Evolutionary conservation across 2,329 filamentous ascomycete species (phyloP), one percentile per base, ranked within the genome.

Genomic region (Aureobasidium sp.): DNA sequence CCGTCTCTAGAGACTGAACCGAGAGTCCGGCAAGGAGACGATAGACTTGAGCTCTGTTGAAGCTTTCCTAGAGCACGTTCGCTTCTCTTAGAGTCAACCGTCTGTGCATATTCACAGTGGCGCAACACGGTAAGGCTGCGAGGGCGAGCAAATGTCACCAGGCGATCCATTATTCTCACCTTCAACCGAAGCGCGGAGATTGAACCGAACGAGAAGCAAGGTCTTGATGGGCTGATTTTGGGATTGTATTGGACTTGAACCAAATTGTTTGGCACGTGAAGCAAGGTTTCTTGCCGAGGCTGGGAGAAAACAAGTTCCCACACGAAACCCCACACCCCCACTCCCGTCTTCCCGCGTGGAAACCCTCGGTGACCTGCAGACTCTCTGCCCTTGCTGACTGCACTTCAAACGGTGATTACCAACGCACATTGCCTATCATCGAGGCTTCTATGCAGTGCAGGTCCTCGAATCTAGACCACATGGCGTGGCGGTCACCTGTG

Each of bases 241-340:
- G 18, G 15, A 40, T 38, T 40, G 38, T 47, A 45, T 40, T 40
- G 18, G 15, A 25, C 25, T 40, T n/a, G 20, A n/a, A 59, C 36
- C 40, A 59, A 29, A 18, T 59, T 23, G n/a, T 43, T n/a, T 59
- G 42, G 13, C 27, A 33, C 40, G 36, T 59, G 55, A 59, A 47
- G 42, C 42, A 58, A 58, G 38, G 40, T 47, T 47, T 47, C 9
- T 27, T 23, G 55, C 55, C 55, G 55, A 59, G 55, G 55, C 36
- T 47, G 23, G n/a, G 54, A 47, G 20, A 47, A 59, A 53, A 47
- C 13, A 11, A 29, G 33, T 27, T 40, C 20, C 29, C 25, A 13
- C n/a, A n/a, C n/a, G n/a, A n/a, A 43, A 36, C 55, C 55, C 55
- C 55, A 59, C 55, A 59, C 55, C 42, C n/a, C 55, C 55, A 47